A percentile compares a stretch with the other conserved stretches of the same genome.
Evolutionary conservation across 225 moss, liverwort and hornwort genomes (phyloP).

Genomic region (Thuidium tamariscinum): DNA sequence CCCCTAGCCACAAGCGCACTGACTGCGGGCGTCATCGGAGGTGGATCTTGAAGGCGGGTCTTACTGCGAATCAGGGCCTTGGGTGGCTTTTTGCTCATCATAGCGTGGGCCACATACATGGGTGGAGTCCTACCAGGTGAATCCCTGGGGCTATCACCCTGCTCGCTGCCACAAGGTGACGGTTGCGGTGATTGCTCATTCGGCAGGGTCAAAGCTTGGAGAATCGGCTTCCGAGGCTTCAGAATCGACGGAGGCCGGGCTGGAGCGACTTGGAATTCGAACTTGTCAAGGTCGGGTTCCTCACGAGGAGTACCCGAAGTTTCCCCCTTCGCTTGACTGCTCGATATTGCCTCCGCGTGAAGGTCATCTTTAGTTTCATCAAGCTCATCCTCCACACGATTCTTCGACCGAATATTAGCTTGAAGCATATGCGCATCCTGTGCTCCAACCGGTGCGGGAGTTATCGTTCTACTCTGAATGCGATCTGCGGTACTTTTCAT

Average conservation of each 20-base stretch:
- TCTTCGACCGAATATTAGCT: not conserved
- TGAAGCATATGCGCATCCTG: constrained; percentile 25
- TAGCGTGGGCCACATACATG: constrained; percentile 3
- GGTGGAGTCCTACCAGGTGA: constrained; percentile 15
- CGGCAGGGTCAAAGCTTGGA: constrained; percentile 35
- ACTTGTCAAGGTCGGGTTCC: constrained; percentile 4
- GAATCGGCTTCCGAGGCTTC: constrained; percentile 36
- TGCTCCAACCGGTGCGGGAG: constrained; percentile 19
- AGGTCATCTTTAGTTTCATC: constrained; percentile 11
- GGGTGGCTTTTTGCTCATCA: constrained; percentile 58
- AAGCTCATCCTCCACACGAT: not conserved
- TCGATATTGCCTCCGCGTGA: not conserved
- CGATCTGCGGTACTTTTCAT: constrained; percentile 27
- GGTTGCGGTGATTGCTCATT: constrained; percentile 40
- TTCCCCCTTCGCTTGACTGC: not conserved
- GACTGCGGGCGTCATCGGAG: constrained; percentile 78
- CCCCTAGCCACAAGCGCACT: constrained; percentile 57
- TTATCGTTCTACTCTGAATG: constrained; percentile 12
- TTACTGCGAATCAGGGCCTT: constrained; percentile 49
- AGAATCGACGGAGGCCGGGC: constrained; percentile 4
- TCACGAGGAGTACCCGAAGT: constrained; percentile 2
- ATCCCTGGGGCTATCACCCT: not conserved
- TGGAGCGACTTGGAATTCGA: constrained; percentile 27
- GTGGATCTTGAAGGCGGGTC: constrained; percentile 91
- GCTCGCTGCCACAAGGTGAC: constrained; percentile 23